Conservation (phyloP, 169 alveolate genomes). For the Plasmodium fragile region DNA sequence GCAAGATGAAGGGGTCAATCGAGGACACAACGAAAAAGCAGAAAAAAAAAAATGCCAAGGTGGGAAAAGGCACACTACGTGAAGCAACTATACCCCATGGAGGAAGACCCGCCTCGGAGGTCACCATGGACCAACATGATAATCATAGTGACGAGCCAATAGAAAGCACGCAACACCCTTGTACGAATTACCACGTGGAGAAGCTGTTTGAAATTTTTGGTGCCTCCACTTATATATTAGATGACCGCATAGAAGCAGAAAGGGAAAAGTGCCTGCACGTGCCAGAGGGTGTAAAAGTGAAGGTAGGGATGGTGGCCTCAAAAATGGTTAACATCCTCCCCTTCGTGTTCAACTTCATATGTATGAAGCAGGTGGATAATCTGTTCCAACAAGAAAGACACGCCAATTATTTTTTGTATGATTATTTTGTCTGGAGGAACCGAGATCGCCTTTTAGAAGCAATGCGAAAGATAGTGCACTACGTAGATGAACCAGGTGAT, state of each 20-base stretch:
- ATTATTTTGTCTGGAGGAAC: conserved; percentile 12
- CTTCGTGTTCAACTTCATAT: not conserved
- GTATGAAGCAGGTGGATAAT: conserved; percentile 17
- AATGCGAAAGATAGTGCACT: not conserved
- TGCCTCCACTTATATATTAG: conserved; percentile 1
- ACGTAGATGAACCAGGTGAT: not conserved
- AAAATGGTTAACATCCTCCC: conserved; percentile 14
- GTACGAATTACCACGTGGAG: not conserved
- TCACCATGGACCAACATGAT: not conserved
- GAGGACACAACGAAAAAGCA: not conserved
- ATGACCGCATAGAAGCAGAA: conserved; percentile 1
- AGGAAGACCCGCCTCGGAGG: not conserved
- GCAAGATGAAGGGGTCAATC: not conserved
- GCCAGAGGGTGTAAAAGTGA: not conserved
- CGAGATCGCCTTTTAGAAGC: not conserved
- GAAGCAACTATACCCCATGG: not conserved
- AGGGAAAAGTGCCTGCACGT: not conserved
- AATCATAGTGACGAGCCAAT: not conserved
- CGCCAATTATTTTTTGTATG: not conserved
- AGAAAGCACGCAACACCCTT: not conserved
- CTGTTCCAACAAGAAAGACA: not conserved
- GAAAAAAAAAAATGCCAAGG: not conserved
- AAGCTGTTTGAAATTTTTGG: conserved; percentile 33
- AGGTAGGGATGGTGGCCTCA: not conserved
- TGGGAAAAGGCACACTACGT: not conserved